Percentiles rank a stretch among this genome's conserved stretches.
phyloP scores from a whole-genome alignment of 495 filamentous ascomycete species.

The Achaetomiella virescens region DNA sequence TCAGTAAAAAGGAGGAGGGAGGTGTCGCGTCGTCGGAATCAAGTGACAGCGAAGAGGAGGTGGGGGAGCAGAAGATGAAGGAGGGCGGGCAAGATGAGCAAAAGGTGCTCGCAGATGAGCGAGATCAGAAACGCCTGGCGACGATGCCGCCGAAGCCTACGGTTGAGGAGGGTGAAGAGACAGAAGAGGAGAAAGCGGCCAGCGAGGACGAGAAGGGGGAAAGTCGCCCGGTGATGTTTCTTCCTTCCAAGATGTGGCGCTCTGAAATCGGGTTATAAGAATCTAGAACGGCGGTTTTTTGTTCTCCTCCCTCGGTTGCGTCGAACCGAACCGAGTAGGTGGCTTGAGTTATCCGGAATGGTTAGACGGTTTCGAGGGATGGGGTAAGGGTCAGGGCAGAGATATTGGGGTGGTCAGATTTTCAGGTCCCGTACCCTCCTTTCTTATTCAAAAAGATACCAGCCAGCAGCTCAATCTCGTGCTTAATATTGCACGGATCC shows the following conservation, averaged over 20 bases:
- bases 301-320: too few relatives aligned
- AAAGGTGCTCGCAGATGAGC: constrained; percentile 50
- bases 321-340: too few relatives aligned
- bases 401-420: too few relatives aligned
- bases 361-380: too few relatives aligned
- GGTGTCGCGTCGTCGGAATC: constrained; percentile 22
- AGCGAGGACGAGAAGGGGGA: constrained; percentile 25
- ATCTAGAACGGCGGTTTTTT: too few relatives aligned
- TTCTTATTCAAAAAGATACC: too few relatives aligned
- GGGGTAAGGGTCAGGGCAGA: too few relatives aligned
- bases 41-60: constrained; percentile 31
- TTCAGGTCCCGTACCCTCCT: too few relatives aligned
- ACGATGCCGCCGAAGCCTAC: constrained; percentile 35
- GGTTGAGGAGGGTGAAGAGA: constrained; percentile 31
- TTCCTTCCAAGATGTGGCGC: constrained; percentile 50
- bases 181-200: constrained; percentile 31
- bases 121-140: constrained; percentile 44
- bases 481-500: too few relatives aligned
- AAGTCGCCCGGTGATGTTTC: constrained; percentile 39
- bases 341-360: too few relatives aligned
- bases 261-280: too few relatives aligned
- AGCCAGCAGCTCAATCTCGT: too few relatives aligned
- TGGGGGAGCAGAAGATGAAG: constrained; percentile 30
- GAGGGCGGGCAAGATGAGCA: constrained; percentile 43
- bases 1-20: constrained; percentile 15